Evolutionary conservation across 1,284 basidiomycete species (phyloP), one percentile per base, ranked within the genome.

Genomic region (Malassezia pachydermatis): DNA sequence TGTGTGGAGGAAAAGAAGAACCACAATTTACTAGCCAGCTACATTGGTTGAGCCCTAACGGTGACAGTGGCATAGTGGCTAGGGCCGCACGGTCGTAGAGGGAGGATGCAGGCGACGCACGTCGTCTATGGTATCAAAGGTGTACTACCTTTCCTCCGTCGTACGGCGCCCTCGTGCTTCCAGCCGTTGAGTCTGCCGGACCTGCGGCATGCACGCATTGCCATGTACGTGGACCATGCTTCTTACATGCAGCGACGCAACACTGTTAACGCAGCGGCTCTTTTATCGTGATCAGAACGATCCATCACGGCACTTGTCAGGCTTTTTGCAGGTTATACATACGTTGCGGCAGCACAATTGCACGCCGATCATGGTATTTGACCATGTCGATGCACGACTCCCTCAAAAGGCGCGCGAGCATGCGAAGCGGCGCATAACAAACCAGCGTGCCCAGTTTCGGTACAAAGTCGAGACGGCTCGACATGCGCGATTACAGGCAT

Each of bases 301-400:
- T 5, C 23, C 22, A 4, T 8, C 19, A 2, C 30, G 35, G 28
- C 35, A 51, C 37, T 20, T 51, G 16, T 19, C 9, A 6, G 48
- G 48, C 2, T 35, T 43, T 4, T 11, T 9, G 16, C 17, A 41
- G n/a, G 25, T 51, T 9, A 27, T 45, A 5, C n/a, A 28, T 3
- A 27, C 19, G 9, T 32, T 51, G 42, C 36, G 28, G 14, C 17
- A 9, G 6, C 37, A 33, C 4, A 13, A 17, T 6, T 38, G 35
- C 8, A n/a, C 7, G 22, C 49, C 49, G 11, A 46, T 51, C 23
- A 35, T 51, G 30, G 49, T 51, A n/a, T 51, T 51, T 41, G 49
- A 51, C 28, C 37, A 51, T 13, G 24, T 23, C 9, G 30, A 27
- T 6, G 44, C 30, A 20, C 49, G 49, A 17, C 39, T 51, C 6